Percentiles rank a stretch among this genome's conserved stretches.
Evolutionary conservation across 331 rosid species (phyloP).

Genomic region (Cydonia oblonga): DNA sequence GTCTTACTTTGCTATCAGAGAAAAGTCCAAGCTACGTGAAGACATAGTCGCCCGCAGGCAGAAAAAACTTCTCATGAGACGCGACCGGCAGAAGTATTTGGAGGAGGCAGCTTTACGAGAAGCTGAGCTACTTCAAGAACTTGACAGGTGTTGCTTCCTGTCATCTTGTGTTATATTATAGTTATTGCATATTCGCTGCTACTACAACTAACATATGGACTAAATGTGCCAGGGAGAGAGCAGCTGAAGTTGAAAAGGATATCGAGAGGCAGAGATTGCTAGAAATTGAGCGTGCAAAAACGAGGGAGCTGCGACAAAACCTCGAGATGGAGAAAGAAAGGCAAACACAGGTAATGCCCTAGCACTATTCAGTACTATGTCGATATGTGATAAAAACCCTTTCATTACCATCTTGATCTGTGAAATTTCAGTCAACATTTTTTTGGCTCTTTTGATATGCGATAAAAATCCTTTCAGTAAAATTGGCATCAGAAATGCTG

Average conservation of each 20-base stretch:
- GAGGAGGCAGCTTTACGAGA: slow-evolving; percentile 69
- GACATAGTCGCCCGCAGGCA: slow-evolving; percentile 68
- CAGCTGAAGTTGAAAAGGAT: slow-evolving; percentile 69
- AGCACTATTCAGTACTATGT: not conserved
- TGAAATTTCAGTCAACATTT: not conserved
- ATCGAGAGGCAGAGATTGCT: slow-evolving; percentile 71
- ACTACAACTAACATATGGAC: slow-evolving; percentile 10
- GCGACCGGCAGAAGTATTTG: slow-evolving; percentile 54
- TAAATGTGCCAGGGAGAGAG: slow-evolving; percentile 53
- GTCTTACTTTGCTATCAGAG: slow-evolving; percentile 37
- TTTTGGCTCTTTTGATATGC: not conserved
- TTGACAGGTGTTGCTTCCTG: slow-evolving; percentile 55
- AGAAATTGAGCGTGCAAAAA: slow-evolving; percentile 80
- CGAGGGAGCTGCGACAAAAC: slow-evolving; percentile 80
- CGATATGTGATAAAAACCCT: not conserved
- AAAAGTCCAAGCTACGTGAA: slow-evolving; percentile 57
- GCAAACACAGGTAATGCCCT: slow-evolving; percentile 61
- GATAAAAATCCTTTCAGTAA: not conserved
- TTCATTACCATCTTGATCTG: not conserved
- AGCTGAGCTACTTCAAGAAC: slow-evolving; percentile 75
- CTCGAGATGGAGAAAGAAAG: slow-evolving; percentile 94
- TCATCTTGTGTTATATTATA: slow-evolving; percentile 12
- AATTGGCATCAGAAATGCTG: not conserved
- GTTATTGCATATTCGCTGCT: not conserved
- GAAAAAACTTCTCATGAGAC: slow-evolving; percentile 56